Conservation (phyloP, 2,329 filamentous ascomycete species). For the Thermoascus crustaceus region DNA sequence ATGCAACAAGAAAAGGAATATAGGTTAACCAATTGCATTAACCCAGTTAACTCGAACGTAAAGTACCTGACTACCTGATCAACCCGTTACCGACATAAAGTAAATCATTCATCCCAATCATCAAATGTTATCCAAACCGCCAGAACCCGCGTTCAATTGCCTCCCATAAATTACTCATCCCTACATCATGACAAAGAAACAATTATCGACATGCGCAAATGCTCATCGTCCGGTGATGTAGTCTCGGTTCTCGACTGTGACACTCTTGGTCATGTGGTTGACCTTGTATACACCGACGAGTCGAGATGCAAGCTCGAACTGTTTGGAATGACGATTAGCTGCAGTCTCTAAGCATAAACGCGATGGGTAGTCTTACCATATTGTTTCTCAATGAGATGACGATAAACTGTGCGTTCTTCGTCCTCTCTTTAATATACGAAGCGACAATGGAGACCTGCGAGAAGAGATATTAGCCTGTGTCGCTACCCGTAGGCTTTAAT, state of each 20-base stretch:
- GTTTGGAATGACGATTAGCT: constrained; percentile 7
- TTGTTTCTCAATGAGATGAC: constrained; percentile 97
- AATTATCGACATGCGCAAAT: no score
- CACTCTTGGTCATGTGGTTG: constrained; percentile 95
- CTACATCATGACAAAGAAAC: no score
- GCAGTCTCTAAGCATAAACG: background rate
- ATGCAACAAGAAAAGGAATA: no score
- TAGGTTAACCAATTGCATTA: no score
- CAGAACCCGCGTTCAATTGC: no score
- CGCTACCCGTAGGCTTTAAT: background rate
- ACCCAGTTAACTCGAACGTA: no score
- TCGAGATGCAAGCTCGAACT: constrained; percentile 88
- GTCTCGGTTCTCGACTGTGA: constrained; percentile 78
- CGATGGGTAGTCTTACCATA: constrained; percentile 51
- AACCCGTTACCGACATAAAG: no score
- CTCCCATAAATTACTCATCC: no score
- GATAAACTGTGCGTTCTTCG: constrained; percentile 98
- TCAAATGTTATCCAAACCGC: no score
- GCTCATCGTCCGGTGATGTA: constrained; percentile 49
- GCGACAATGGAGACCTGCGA: constrained; percentile 93
- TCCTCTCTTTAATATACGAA: constrained; percentile 97
- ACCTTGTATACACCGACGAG: constrained; percentile 98
- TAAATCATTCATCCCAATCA: no score
- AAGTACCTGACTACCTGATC: no score
- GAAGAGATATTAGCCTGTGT: constrained; percentile 7